Base-by-base conservation (phyloP, 2,329 filamentous ascomycete species). In the Aspergillus tamarii region DNA sequence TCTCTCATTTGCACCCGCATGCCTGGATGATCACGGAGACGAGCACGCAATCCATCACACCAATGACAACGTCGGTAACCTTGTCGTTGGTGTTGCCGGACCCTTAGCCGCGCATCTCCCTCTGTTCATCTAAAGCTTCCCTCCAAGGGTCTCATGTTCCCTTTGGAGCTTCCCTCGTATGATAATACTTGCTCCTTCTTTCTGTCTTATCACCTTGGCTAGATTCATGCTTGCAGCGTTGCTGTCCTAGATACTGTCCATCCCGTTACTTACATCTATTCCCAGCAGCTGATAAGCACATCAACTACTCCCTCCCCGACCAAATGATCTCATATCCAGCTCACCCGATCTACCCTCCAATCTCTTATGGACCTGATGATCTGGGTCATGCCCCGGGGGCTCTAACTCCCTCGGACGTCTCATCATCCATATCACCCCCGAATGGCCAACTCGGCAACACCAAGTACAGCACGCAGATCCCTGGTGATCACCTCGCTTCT, bases 371-470 rank as follows among this genome's bases (percentile, higher is more conserved):
- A 19, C 70, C 73, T 61, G 76, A 78, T 67, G 77, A 78, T 23
- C 67, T 77, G 60, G 71, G 74, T 45, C 76, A 77, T 57, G 74
- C 69, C 19, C 70, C 73, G 34, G 77, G 77, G 26, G 71, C 74
- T 34, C 62, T 77, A 61, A 79, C 77, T n/a, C 77, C 77, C n/a
- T 79, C 77, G 41, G 77, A 79, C 62, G 76, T 79, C 61, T 79
- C 77, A 1, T 77, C 75, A n/a, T 79, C 77, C 53, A 79, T 79
- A 66, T 79, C 77, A 30, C 77, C 77, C 16, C 77, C 77, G 43
- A 79, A 77, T 61, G 77, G 77, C 32, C 72, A 74, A 54, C 70
- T 79, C 71, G 75, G 76, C 62, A 77, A 77, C 71, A 76, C 64
- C 68, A 78, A 78, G 64, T 79, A 79, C 73, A 78, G 75, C 70